phyloP scores from a whole-genome alignment of 176 grass and related monocot genomes.

The Avena sativa region DNA sequence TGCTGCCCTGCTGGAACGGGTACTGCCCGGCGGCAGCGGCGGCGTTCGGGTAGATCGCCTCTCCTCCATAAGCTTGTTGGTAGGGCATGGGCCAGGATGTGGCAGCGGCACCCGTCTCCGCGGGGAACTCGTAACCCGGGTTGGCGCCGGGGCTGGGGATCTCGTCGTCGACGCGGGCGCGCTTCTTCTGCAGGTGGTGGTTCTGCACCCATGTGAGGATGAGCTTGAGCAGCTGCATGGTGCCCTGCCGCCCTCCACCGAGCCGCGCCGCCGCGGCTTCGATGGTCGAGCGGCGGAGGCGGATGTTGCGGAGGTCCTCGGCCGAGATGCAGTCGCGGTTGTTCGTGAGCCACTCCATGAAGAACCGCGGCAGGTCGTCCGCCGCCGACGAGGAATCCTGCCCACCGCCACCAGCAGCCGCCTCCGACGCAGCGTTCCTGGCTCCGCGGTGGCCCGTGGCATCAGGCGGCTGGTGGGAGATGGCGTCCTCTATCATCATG shows the following conservation, averaged over 20 bases:
- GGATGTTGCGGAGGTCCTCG: slow-evolving; percentile 88
- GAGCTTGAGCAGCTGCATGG: slow-evolving; percentile 85
- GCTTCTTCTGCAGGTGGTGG: slow-evolving; percentile 80
- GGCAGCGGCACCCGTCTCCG: neutral
- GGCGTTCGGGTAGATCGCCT: slow-evolving; percentile 42
- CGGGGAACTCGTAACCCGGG: slow-evolving; percentile 42
- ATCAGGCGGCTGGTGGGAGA: slow-evolving; percentile 9
- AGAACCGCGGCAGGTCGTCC: slow-evolving; percentile 78
- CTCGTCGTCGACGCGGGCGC: slow-evolving; percentile 41
- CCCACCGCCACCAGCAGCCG: neutral
- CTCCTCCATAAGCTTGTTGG: slow-evolving; percentile 51
- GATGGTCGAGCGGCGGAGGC: slow-evolving; percentile 83
- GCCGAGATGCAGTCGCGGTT: slow-evolving; percentile 85
- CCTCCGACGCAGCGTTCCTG: slow-evolving; percentile 21
- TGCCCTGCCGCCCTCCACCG: slow-evolving; percentile 65
- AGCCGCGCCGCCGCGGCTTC: slow-evolving; percentile 75
- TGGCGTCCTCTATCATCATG: slow-evolving; percentile 59
- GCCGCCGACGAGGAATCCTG: slow-evolving; percentile 45
- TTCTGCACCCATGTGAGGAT: slow-evolving; percentile 96
- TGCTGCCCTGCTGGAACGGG: slow-evolving; percentile 58
- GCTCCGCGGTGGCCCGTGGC: neutral
- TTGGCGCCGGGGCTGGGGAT: slow-evolving; percentile 27
- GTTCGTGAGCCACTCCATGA: slow-evolving; percentile 93
- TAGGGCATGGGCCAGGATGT: slow-evolving; percentile 59
- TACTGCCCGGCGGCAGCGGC: slow-evolving; percentile 21